These are phyloP conservation scores for Aspergillus affinis DNA, from an alignment of 495 filamentous ascomycete species.

Conservation along the genomic window DNA sequence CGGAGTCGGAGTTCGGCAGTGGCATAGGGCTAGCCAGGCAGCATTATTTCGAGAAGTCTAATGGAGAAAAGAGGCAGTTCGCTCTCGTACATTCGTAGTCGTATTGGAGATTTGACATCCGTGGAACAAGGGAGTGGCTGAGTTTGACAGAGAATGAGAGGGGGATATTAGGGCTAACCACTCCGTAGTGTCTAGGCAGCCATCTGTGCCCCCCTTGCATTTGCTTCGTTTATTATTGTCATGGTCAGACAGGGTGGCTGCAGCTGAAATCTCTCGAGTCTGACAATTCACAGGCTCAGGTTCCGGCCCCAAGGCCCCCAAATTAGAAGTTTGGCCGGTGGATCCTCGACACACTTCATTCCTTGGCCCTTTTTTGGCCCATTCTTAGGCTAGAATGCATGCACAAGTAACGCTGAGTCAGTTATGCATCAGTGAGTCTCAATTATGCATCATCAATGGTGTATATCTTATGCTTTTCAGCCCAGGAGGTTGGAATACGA, in stretches of 20 bases:
- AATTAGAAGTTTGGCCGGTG: not conserved
- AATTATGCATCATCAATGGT: too few relatives aligned
- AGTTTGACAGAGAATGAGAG: not conserved
- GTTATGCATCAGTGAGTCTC: too few relatives aligned
- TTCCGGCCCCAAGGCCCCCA: not conserved
- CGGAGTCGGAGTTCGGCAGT: slow-evolving; percentile 8
- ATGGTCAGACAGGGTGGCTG: not conserved
- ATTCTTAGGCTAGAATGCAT: too few relatives aligned
- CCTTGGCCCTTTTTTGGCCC: not conserved
- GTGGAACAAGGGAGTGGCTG: not conserved
- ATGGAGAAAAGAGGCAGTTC: not conserved
- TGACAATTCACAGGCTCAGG: not conserved
- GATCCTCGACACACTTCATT: not conserved
- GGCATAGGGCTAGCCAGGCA: slow-evolving; percentile 6
- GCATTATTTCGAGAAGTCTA: not conserved
- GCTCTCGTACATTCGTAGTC: not conserved
- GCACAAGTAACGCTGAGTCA: too few relatives aligned
- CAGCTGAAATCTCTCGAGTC: not conserved
- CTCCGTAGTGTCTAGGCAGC: not conserved
- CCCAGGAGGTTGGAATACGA: too few relatives aligned
- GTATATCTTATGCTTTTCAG: too few relatives aligned
- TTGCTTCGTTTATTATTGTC: not conserved
- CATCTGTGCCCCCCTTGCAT: not conserved
- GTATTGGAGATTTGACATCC: not conserved
- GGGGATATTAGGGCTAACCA: not conserved